Evolutionary conservation across 768 basidiomycete genomes (phyloP), one percentile per base, ranked within the genome.

Genomic region (Suillus fuscotomentosus): DNA sequence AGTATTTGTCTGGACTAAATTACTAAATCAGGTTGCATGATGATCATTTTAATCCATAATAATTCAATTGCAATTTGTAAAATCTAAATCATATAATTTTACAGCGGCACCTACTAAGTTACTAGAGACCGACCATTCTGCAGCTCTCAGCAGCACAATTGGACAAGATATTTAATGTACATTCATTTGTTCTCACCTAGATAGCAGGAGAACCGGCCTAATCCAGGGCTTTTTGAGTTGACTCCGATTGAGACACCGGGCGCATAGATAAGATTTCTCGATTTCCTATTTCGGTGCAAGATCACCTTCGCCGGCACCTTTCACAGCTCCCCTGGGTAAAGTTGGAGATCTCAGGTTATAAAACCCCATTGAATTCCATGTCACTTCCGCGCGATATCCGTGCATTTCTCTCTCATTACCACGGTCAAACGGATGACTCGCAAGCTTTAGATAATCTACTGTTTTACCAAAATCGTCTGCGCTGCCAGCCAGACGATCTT

Each of bases 401-500:
- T 31, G 56, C 68, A 60, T 76, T 75, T 66, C 69, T 76, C 51
- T 59, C 54, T 42, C 66, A 68, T 54, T 75, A 75, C 53, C 75
- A 66, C 17, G 65, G 48, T 48, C 57, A 65, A 65, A 22, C 60
- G 51, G 60, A 60, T 11, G 38, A 65, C 39, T 9, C 53, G 0
- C 53, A 66, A 43, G 64, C 65, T 43, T 64, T 64, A 11, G 81
- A 76, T 1, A 92, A 92, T 73, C 72, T 85, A 38, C 73, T 80
- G 53, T 92, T 92, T 73, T 90, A 91, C 73, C 77, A 78, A 53
- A 87, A 88, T 72, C 78, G 68, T 31, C 69, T 78, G 50, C 82
- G 82, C 48, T 91, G 88, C 70, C 79, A 76, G 15, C 91, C 90
- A 24, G 89, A 90, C 73, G 77, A 84, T 66, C 73, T 85, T 27